phyloP scores from a whole-genome alignment of 2,329 filamentous ascomycete genomes.

The Alternaria atra region DNA sequence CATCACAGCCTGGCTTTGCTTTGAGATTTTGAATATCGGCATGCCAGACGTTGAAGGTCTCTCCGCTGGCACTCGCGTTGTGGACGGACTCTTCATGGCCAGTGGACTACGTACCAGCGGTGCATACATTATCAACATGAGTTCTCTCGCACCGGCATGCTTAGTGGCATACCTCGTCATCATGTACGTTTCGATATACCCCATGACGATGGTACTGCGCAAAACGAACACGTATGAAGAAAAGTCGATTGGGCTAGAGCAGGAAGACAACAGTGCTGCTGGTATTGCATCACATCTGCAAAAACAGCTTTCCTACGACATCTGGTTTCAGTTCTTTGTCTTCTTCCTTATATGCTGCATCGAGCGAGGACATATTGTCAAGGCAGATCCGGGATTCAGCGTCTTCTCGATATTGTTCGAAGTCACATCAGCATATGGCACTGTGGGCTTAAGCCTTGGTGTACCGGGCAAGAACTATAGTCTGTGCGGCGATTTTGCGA shows the following conservation, averaged over 20 bases:
- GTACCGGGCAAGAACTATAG: slow-evolving; percentile 64
- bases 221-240: slow-evolving; percentile 79
- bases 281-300: slow-evolving; percentile 61
- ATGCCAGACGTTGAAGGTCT: slow-evolving; percentile 65
- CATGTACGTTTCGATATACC: slow-evolving; percentile 73
- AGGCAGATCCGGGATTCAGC: slow-evolving; percentile 41
- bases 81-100: slow-evolving; percentile 73
- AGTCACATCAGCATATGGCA: slow-evolving; percentile 67
- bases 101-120: slow-evolving; percentile 69
- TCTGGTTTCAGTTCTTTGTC: slow-evolving; percentile 71
- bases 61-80: slow-evolving; percentile 62
- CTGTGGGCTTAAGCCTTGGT: slow-evolving; percentile 68
- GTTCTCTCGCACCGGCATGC: slow-evolving; percentile 64
- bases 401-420: slow-evolving; percentile 60
- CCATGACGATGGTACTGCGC: slow-evolving; percentile 70
- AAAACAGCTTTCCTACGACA: slow-evolving; percentile 71
- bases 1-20: slow-evolving; percentile 70
- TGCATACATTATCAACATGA: slow-evolving; percentile 71
- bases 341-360: slow-evolving; percentile 68
- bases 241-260: slow-evolving; percentile 69
- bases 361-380: slow-evolving; percentile 64
- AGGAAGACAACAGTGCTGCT: slow-evolving; percentile 24
- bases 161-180: slow-evolving; percentile 70
- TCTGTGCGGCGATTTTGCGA: slow-evolving; percentile 64
- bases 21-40: slow-evolving; percentile 71